Conservation (phyloP, 179 eudicot species). For the Dionaea muscipula region DNA sequence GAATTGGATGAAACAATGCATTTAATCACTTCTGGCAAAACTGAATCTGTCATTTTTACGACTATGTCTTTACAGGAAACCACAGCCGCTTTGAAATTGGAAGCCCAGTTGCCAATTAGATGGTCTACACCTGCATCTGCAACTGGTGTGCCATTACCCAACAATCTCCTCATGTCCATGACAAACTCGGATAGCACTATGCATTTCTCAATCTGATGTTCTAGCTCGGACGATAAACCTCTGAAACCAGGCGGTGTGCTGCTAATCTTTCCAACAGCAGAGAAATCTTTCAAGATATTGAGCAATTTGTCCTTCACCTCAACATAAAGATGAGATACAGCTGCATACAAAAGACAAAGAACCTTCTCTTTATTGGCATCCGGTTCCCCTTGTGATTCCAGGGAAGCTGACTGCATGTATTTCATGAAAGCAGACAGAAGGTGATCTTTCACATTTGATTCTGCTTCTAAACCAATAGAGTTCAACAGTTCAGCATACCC, state of each 20-base stretch:
- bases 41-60: constrained; percentile 49
- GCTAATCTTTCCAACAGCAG: constrained; percentile 21
- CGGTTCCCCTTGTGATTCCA: constrained; percentile 26
- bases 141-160: constrained; percentile 19
- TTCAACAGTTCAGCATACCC: constrained; percentile 58
- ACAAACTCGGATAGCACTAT: constrained; percentile 53
- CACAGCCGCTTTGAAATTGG: constrained; percentile 44
- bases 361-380: constrained; percentile 46
- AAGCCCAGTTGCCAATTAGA: constrained; percentile 57
- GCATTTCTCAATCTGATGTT: constrained; percentile 77
- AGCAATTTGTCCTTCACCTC: constrained; percentile 50
- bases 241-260: constrained; percentile 30
- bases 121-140: constrained; percentile 17
- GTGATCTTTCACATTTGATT: constrained; percentile 54
- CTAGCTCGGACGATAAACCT: constrained; percentile 40
- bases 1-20: constrained; percentile 51
- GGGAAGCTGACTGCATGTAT: constrained; percentile 47
- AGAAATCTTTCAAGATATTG: constrained; percentile 27
- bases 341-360: constrained; percentile 36
- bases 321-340: constrained; percentile 46
- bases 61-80: constrained; percentile 55
- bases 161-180: constrained; percentile 38
- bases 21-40: constrained; percentile 59
- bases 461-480: constrained; percentile 66
- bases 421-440: constrained; percentile 57